Percentiles rank a stretch among this genome's conserved stretches.
phyloP scores from a whole-genome alignment of 2,329 filamentous ascomycete species.

The Metarhizium rileyi region DNA sequence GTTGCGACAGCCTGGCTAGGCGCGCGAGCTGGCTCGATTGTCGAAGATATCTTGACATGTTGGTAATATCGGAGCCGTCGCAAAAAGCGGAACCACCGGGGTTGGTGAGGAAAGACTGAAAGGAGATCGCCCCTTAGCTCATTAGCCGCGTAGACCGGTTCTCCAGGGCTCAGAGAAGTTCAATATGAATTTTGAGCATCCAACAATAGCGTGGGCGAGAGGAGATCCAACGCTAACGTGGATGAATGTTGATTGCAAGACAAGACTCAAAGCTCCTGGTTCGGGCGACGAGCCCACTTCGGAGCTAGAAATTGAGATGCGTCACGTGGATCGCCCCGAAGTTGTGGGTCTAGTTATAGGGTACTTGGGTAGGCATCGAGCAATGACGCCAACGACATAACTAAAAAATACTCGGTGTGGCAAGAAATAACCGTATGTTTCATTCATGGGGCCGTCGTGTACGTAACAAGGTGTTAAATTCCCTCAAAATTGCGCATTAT shows the following conservation, averaged over 20 bases:
- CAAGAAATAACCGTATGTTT: neutral
- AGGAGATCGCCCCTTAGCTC: slow-evolving; percentile 21
- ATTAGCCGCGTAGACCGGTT: slow-evolving; percentile 19
- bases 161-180: slow-evolving; percentile 7
- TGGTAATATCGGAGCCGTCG: slow-evolving; percentile 19
- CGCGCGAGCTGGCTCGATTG: slow-evolving; percentile 57
- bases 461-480: neutral
- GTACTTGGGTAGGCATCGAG: neutral
- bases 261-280: slow-evolving; percentile 15
- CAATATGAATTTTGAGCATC: slow-evolving; percentile 2
- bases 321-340: slow-evolving; percentile 18
- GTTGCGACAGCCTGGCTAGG: slow-evolving; percentile 47
- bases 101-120: slow-evolving; percentile 13
- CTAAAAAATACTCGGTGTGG: neutral
- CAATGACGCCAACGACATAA: neutral
- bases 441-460: neutral
- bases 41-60: slow-evolving; percentile 58
- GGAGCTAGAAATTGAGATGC: slow-evolving; percentile 20
- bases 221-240: slow-evolving; percentile 7
- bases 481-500: neutral
- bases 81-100: slow-evolving; percentile 25
- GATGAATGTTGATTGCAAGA: neutral
- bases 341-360: slow-evolving; percentile 3
- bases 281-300: slow-evolving; percentile 17
- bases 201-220: slow-evolving; percentile 14